Evolutionary conservation across 495 filamentous ascomycete genomes (phyloP).

Genomic region (Neurospora sp.): DNA sequence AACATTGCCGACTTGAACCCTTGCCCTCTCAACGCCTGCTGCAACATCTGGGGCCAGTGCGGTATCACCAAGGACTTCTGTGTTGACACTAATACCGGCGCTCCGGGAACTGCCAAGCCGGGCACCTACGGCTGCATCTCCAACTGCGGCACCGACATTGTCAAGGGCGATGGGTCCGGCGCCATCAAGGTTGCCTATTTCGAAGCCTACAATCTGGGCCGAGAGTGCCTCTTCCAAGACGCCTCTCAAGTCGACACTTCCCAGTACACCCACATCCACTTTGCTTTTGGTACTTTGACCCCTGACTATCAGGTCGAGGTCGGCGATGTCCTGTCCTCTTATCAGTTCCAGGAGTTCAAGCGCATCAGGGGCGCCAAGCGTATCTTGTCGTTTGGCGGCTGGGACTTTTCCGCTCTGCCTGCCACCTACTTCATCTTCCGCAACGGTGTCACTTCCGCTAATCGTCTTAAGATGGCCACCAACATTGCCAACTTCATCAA

Average conservation of each 20-base stretch:
- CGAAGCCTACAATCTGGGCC: constrained; percentile 18
- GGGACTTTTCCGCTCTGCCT: constrained; percentile 16
- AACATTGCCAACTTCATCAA: constrained; percentile 17
- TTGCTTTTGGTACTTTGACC: constrained; percentile 15
- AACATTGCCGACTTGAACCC: constrained; percentile 2
- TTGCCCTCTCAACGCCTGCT: constrained; percentile 7
- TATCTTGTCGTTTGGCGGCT: constrained; percentile 25
- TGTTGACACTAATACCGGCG: constrained; percentile 17
- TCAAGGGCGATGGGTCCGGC: constrained; percentile 3
- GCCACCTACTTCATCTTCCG: constrained; percentile 18
- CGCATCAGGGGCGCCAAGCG: constrained; percentile 11
- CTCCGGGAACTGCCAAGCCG: constrained; percentile 23
- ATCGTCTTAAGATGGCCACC: constrained; percentile 9
- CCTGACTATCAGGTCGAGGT: constrained; percentile 8
- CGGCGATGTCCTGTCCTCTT: constrained; percentile 2
- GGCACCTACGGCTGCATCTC: constrained; percentile 36
- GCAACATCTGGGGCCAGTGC: constrained; percentile 32
- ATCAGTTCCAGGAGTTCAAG: constrained; percentile 18
- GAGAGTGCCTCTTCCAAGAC: constrained; percentile 18
- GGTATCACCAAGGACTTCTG: constrained; percentile 38
- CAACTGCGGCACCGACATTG: constrained; percentile 29
- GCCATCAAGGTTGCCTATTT: constrained; percentile 19
- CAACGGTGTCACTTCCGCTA: constrained; percentile 7
- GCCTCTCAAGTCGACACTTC: constrained; percentile 5
- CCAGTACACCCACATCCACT: constrained; percentile 21